Evolutionary conservation across 495 filamentous ascomycete genomes (phyloP).

Genomic region (Penicillium ochrochloron): DNA sequence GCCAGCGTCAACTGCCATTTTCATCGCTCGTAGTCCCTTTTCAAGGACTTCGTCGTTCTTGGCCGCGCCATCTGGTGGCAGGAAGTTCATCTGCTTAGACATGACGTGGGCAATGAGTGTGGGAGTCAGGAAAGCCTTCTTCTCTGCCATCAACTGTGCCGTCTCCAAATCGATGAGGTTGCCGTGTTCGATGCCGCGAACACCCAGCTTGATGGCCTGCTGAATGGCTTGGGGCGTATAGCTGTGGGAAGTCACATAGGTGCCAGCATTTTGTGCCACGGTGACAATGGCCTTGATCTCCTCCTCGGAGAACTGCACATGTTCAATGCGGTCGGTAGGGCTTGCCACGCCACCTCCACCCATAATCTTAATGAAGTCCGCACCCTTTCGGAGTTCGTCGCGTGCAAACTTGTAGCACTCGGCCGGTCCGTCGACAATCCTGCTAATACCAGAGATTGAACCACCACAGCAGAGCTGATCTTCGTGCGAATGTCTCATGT

Average conservation of each 20-base stretch:
- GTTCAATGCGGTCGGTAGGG: conserved; percentile 53
- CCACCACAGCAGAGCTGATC: conserved; percentile 47
- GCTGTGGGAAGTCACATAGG: conserved; percentile 60
- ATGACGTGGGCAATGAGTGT: conserved; percentile 59
- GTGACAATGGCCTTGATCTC: conserved; percentile 56
- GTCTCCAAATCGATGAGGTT: conserved; percentile 57
- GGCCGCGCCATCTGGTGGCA: conserved; percentile 40
- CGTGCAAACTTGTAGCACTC: conserved; percentile 52
- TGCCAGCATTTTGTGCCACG: conserved; percentile 48
- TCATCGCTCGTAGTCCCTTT: conserved; percentile 48
- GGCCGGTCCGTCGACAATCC: conserved; percentile 53
- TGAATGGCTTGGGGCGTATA: conserved; percentile 56
- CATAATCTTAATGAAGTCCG: conserved; percentile 65
- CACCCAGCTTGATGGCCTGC: conserved; percentile 57
- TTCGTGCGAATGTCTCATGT: conserved; percentile 41
- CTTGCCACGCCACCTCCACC: conserved; percentile 55
- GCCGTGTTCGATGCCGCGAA: conserved; percentile 59
- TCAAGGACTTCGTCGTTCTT: conserved; percentile 56
- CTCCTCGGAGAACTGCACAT: conserved; percentile 56
- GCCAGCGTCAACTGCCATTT: conserved; percentile 51
- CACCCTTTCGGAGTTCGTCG: conserved; percentile 55
- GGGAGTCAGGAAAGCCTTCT: conserved; percentile 52
- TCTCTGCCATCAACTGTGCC: conserved; percentile 50
- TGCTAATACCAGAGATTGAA: conserved; percentile 31
- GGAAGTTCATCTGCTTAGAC: conserved; percentile 43